Base-by-base conservation (phyloP, 2,329 filamentous ascomycete genomes). In the Xylariaceae sp. region DNA sequence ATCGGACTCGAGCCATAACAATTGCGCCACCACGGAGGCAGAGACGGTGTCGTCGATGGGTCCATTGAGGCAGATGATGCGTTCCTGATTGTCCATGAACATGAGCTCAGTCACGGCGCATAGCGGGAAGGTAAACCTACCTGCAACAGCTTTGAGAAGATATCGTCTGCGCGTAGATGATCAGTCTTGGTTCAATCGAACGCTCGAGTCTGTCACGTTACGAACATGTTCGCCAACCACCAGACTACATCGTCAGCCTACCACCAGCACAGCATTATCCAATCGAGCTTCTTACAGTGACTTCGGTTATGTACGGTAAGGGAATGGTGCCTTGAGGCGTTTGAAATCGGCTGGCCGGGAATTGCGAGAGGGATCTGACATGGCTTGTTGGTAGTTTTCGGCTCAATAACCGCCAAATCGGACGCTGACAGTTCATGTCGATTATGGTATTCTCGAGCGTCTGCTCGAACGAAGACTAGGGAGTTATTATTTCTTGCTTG, bases 1-100 rank as follows among this genome's bases (percentile, higher is more conserved):
- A 68, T 99, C 94, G 66, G 92, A 94, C 78, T 99, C 95, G 71
- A 99, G 90, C 81, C 91, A 99, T 60, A 99, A 87, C 27, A 99
- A 84, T 71, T 99, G 95, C 1, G 94, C 90, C 31, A 97, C 92
- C 60, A 97, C 90, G 42, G 88, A 89, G n/a, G 94, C 92, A 39
- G 91, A 95, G 62, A 94, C 84, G 42, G 83, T 86, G 68, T 96
- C 89, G 74, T 97, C 88, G 55, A 97, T 91, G 67, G 88, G 80
- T 67, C 92, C 92, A 67, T 96, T 96, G 37, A 97, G 81, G 69
- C 89, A 96, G 67, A 99, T 81, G 67, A 97, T 97, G 60, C 92
- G 89, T 78, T 97, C 92, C 84, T 89, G 34, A 27, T 3, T n/a
- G 26, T 12, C 19, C 39, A 50, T 35, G 26, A 9, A 41, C 35